Evolutionary conservation across 1,139 yeast genomes (phyloP).

Genomic region (Sugiyamaella pinicola): DNA sequence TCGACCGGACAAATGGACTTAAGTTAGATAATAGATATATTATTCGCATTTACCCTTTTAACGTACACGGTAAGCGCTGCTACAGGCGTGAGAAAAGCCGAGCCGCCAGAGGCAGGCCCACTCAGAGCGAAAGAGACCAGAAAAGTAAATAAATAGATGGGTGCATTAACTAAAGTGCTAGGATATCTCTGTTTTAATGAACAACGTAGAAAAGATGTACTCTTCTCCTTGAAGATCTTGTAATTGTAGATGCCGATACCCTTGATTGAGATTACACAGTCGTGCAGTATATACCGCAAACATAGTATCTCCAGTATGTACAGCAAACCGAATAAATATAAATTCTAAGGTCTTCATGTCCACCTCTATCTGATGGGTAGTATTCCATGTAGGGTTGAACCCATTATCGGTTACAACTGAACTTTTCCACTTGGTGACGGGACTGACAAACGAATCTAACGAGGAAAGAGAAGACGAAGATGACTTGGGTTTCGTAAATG

Average conservation of each 20-base stretch:
- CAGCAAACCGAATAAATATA: constrained; percentile 55
- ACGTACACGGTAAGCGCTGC: too few species aligned
- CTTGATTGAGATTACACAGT: constrained; percentile 61
- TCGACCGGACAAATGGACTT: constrained; percentile 27
- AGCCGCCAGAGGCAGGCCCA: too few species aligned
- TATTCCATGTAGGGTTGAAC: constrained; percentile 83
- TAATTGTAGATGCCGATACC: constrained; percentile 79
- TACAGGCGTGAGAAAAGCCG: too few species aligned
- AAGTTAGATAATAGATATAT: constrained; percentile 20
- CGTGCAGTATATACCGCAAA: constrained; percentile 62
- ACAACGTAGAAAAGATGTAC: constrained; percentile 73
- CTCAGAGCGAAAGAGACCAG: too few species aligned
- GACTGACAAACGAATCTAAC: constrained; percentile 22
- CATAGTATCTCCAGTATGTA: constrained; percentile 47
- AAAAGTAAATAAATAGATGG: too few species aligned
- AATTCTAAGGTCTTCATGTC: constrained; percentile 47
- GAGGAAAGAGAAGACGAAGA: constrained; percentile 17
- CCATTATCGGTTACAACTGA: constrained; percentile 60
- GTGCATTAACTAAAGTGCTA: constrained; percentile 5
- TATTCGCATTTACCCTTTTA: too few species aligned
- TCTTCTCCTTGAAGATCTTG: constrained; percentile 80
- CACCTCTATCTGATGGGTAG: constrained; percentile 51
- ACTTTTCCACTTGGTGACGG: constrained; percentile 41
- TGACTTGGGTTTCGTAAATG: constrained; percentile 12
- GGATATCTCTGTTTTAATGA: constrained; percentile 47